phyloP scores from a whole-genome alignment of 108 stramenopile species.

The Cyclotella cryptica region DNA sequence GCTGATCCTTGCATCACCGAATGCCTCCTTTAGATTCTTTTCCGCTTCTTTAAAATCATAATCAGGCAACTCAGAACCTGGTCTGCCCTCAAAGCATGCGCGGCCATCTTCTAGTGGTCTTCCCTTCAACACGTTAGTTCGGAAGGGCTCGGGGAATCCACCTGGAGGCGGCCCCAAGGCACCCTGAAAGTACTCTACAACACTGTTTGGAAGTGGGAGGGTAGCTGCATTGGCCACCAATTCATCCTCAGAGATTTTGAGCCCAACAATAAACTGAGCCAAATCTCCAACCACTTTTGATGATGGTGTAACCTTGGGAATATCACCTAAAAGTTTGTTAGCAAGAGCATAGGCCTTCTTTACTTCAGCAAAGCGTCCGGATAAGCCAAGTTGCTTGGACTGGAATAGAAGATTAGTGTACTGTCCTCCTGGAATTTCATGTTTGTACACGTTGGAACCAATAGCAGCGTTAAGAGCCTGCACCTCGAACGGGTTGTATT shows the following conservation, averaged over 20 bases:
- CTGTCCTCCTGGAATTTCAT: slow-evolving; percentile 78
- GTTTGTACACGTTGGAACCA: slow-evolving; percentile 57
- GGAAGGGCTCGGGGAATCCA: slow-evolving; percentile 87
- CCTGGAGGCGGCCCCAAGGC: slow-evolving; percentile 72
- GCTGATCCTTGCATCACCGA: slow-evolving; percentile 59
- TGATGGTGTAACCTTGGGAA: slow-evolving; percentile 92
- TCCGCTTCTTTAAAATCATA: slow-evolving; percentile 74
- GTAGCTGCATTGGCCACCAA: slow-evolving; percentile 61
- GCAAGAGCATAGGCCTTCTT: slow-evolving; percentile 82
- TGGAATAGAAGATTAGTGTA: slow-evolving; percentile 93
- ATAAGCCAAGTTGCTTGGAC: slow-evolving; percentile 75
- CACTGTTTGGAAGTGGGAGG: slow-evolving; percentile 77
- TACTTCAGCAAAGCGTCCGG: slow-evolving; percentile 71
- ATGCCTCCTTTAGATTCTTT: slow-evolving; percentile 55
- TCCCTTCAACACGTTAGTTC: slow-evolving; percentile 71
- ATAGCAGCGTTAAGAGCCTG: slow-evolving; percentile 70
- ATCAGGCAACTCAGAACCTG: slow-evolving; percentile 73
- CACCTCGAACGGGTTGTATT: slow-evolving; percentile 83
- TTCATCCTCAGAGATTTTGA: slow-evolving; percentile 67
- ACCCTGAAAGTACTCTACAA: slow-evolving; percentile 89
- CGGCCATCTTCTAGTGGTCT: slow-evolving; percentile 63
- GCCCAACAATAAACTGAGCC: slow-evolving; percentile 84
- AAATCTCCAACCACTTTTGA: slow-evolving; percentile 90
- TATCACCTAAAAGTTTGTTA: slow-evolving; percentile 86
- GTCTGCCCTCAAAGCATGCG: slow-evolving; percentile 70